Evolutionary conservation across 2,329 filamentous ascomycete genomes (phyloP).

Genomic region (Salinomyces thailandicus): DNA sequence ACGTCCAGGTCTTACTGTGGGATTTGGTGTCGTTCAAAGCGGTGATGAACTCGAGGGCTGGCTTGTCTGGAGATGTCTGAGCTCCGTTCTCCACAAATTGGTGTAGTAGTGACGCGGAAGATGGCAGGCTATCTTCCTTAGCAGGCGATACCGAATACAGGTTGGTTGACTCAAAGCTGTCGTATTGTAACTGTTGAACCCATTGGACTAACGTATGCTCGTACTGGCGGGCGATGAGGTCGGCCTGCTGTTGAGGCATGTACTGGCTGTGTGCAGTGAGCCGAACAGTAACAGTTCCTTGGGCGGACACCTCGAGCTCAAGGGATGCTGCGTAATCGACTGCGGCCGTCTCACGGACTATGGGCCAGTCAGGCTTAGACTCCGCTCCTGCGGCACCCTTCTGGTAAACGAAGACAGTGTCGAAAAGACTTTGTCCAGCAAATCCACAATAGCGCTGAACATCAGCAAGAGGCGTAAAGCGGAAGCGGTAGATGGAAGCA

Average conservation of each 20-base stretch:
- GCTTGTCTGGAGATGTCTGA: slow-evolving; percentile 42
- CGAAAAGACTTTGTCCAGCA: slow-evolving; percentile 59
- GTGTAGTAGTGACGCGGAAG: slow-evolving; percentile 55
- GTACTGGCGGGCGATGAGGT: slow-evolving; percentile 58
- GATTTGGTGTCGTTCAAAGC: slow-evolving; percentile 38
- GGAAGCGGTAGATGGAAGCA: slow-evolving; percentile 53
- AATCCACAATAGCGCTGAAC: slow-evolving; percentile 64
- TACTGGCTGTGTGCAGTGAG: slow-evolving; percentile 56
- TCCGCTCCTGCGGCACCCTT: slow-evolving; percentile 34
- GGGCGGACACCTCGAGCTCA: slow-evolving; percentile 54
- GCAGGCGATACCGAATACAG: slow-evolving; percentile 52
- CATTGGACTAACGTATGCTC: slow-evolving; percentile 53
- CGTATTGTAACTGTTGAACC: no score
- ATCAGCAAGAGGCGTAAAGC: slow-evolving; percentile 58
- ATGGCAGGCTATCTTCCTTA: slow-evolving; percentile 45
- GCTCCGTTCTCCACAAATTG: slow-evolving; percentile 64
- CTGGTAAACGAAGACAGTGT: slow-evolving; percentile 78
- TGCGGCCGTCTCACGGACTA: slow-evolving; percentile 55
- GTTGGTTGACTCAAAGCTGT: no score
- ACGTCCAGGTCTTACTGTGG: slow-evolving; percentile 56
- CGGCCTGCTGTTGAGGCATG: slow-evolving; percentile 58
- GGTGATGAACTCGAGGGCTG: slow-evolving; percentile 60
- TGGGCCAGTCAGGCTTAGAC: slow-evolving; percentile 40
- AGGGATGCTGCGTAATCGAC: slow-evolving; percentile 74
- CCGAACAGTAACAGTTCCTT: slow-evolving; percentile 47